Evolutionary conservation across 371 early-diverging fungal species (phyloP).

Genomic region (Actinomortierella wolfii): DNA sequence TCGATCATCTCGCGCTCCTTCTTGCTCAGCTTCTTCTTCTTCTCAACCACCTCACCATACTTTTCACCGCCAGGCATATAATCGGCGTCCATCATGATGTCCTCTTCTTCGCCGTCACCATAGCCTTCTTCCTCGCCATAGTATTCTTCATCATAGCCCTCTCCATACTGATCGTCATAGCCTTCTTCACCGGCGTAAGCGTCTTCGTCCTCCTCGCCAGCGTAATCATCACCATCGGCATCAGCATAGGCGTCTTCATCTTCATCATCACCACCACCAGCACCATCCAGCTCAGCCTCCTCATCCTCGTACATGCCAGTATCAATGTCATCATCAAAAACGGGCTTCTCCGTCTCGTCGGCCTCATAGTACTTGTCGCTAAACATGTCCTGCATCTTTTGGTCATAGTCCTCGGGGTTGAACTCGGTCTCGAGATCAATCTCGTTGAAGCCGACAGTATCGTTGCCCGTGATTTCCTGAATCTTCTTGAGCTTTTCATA

Average conservation of each 20-base stretch:
- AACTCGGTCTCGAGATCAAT: conserved; percentile 90
- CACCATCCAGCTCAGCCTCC: conserved; percentile 37
- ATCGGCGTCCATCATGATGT: conserved; percentile 89
- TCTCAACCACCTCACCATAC: conserved; percentile 45
- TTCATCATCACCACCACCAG: conserved; percentile 45
- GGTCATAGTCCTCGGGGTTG: conserved; percentile 84
- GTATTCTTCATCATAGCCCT: conserved; percentile 40
- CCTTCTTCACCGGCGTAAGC: conserved; percentile 37
- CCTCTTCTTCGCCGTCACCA: conserved; percentile 54
- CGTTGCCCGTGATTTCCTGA: conserved; percentile 83
- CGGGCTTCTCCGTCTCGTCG: conserved; percentile 70
- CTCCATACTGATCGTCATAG: conserved; percentile 12
- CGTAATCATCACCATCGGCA: conserved; percentile 7
- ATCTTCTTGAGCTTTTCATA: conserved; percentile 78
- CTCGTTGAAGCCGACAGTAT: conserved; percentile 71
- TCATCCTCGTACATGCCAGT: conserved; percentile 51
- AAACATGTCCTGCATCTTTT: conserved; percentile 81
- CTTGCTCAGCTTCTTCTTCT: conserved; percentile 48
- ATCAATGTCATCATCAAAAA: conserved; percentile 83
- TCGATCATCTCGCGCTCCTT: conserved; percentile 42
- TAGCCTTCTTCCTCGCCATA: conserved; percentile 28
- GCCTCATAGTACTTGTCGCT: conserved; percentile 72
- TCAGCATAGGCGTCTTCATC: conserved; percentile 35
- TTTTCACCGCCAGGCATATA: conserved; percentile 77
- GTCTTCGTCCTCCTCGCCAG: conserved; percentile 41